Evolutionary conservation across 805 yeast species (phyloP).

Genomic region (Wickerhamomyces bisporus): DNA sequence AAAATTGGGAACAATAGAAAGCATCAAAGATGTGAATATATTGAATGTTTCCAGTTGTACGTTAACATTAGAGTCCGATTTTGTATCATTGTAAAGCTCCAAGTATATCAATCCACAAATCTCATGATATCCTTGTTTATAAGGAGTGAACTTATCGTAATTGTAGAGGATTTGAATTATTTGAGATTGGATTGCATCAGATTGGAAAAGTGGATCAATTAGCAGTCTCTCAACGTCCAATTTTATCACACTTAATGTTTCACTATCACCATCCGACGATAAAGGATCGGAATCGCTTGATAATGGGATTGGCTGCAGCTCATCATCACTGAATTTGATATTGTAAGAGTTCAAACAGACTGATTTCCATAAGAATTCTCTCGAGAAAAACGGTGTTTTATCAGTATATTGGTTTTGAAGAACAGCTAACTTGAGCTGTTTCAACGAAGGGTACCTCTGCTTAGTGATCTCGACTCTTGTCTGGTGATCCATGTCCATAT

Average conservation of each 20-base stretch:
- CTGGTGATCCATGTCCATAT: neutral
- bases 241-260: constrained; percentile 19
- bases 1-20: constrained; percentile 37
- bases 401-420: constrained; percentile 19
- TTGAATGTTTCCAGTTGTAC: constrained; percentile 35
- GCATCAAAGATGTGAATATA: constrained; percentile 40
- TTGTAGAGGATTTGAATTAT: constrained; percentile 22
- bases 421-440: constrained; percentile 17
- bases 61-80: neutral
- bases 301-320: constrained; percentile 12
- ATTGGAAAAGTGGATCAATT: constrained; percentile 20
- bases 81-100: constrained; percentile 31
- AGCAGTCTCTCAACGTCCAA: constrained; percentile 23
- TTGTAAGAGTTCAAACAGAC: constrained; percentile 19
- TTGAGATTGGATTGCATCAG: constrained; percentile 11
- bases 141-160: constrained; percentile 22
- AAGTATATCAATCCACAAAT: constrained; percentile 42
- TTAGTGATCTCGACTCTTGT: constrained; percentile 8
- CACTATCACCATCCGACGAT: neutral
- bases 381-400: constrained; percentile 13
- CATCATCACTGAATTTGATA: constrained; percentile 15
- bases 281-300: neutral
- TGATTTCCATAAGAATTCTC: constrained; percentile 19
- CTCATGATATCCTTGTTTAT: constrained; percentile 51
- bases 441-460: constrained; percentile 14